These are phyloP conservation scores for Phlebiopsis flavidoalba DNA, from an alignment of 768 basidiomycete species.

Conservation along the genomic window DNA sequence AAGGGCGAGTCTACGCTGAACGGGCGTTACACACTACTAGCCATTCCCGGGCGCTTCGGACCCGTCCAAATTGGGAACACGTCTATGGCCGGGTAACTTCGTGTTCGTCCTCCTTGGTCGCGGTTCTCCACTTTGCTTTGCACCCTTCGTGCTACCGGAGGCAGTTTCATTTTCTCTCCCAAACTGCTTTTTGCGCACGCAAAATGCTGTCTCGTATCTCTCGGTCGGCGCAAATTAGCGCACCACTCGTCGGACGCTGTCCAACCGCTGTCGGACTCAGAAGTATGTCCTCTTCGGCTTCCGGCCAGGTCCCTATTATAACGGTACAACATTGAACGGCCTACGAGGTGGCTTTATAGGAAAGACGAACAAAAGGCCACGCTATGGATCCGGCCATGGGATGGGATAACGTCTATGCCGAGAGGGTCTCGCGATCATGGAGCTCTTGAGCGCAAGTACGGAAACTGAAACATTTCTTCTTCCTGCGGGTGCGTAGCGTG, in stretches of 20 bases:
- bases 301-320: not conserved
- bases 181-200: not conserved
- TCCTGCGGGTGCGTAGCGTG: constrained; percentile 1
- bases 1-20: no score
- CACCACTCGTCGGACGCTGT: not conserved
- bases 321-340: not conserved
- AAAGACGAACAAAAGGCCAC: not conserved
- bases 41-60: not conserved
- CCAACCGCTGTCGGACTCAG: not conserved
- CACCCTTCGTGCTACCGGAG: not conserved
- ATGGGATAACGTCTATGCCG: constrained; percentile 7
- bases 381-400: constrained; percentile 7
- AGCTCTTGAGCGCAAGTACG: constrained; percentile 7
- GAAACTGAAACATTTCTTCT: constrained; percentile 1
- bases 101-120: not conserved
- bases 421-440: constrained; percentile 7
- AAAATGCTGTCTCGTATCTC: not conserved
- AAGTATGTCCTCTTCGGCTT: not conserved
- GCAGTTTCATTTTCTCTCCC: not conserved
- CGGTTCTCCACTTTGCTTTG: not conserved
- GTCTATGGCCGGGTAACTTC: not conserved
- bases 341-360: not conserved
- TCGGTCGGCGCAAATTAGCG: not conserved
- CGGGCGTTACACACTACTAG: not conserved
- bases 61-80: not conserved